A percentile compares a stretch with the other conserved stretches of the same genome.
Conservation (phyloP, 78 protist genomes). For the Dictyostelium intermedium region DNA sequence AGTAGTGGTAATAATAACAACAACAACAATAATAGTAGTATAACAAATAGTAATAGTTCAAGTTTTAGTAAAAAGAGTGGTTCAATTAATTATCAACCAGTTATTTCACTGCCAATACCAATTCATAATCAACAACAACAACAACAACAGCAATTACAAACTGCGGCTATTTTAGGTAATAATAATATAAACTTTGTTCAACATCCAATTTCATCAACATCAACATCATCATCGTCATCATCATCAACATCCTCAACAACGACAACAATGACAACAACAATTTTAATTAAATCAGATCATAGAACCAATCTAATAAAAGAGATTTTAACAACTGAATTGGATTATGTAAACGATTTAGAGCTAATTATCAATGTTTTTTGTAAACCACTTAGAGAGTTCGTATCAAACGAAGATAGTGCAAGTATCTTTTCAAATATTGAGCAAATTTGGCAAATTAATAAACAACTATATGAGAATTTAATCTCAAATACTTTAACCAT, state of each 20-base stretch:
- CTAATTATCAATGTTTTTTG: conserved; percentile 45
- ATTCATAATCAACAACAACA: not conserved
- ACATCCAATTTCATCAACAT: not conserved
- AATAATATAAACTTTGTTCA: not conserved
- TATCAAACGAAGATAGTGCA: conserved; percentile 62
- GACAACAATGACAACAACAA: not conserved
- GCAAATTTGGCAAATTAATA: conserved; percentile 28
- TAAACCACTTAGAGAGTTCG: conserved; percentile 34
- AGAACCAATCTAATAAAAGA: conserved; percentile 47
- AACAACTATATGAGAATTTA: conserved; percentile 43
- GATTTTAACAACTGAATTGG: conserved; percentile 48
- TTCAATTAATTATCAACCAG: not conserved
- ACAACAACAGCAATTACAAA: not conserved
- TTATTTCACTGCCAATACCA: conserved; percentile 4
- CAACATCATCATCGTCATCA: not conserved
- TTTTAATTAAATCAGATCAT: conserved; percentile 24
- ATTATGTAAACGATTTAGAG: conserved; percentile 60
- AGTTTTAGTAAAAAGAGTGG: not conserved
- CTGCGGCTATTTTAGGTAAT: not conserved
- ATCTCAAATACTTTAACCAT: conserved; percentile 11
- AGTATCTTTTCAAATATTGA: conserved; percentile 64
- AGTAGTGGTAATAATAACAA: not conserved
- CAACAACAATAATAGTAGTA: not conserved
- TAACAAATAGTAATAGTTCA: not conserved
- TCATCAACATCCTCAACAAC: too few species aligned